A percentile compares a stretch with the other conserved stretches of the same genome.
These are phyloP conservation scores for Metschnikowia gruessii DNA, from an alignment of 805 yeast genomes.

Conservation along the genomic window DNA sequence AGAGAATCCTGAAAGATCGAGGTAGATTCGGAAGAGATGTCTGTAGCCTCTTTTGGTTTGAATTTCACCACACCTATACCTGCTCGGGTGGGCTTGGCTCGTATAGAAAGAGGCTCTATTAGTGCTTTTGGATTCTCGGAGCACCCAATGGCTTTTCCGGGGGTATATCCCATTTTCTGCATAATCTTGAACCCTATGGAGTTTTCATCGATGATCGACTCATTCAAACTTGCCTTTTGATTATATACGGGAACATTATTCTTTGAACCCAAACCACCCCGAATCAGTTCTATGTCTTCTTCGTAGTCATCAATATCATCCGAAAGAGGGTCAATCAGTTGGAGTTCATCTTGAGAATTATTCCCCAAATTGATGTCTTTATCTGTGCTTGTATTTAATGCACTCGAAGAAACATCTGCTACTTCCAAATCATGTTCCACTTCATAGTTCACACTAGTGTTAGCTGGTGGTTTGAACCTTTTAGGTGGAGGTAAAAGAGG, in stretches of 20 bases:
- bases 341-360: not conserved
- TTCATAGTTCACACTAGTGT: not conserved
- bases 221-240: constrained; percentile 6
- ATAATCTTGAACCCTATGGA: constrained; percentile 48
- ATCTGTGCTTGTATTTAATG: not conserved
- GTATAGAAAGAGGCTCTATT: constrained; percentile 31
- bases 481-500: constrained; percentile 6
- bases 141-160: constrained; percentile 47
- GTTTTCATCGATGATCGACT: constrained; percentile 14
- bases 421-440: not conserved
- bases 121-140: constrained; percentile 19
- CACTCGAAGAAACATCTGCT: not conserved
- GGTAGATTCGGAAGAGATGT: not conserved
- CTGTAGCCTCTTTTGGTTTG: constrained; percentile 3
- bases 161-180: constrained; percentile 57
- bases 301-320: not conserved
- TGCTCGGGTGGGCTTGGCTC: constrained; percentile 16
- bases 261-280: constrained; percentile 2
- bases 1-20: not conserved
- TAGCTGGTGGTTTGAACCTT: constrained; percentile 7
- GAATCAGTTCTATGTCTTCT: not conserved
- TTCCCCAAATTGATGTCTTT: not conserved
- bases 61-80: constrained; percentile 24
- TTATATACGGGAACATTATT: not conserved
- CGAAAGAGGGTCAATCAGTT: not conserved